Conservation (phyloP, 2,329 filamentous ascomycete genomes). For the Paecilomyces dactylethromorphus region DNA sequence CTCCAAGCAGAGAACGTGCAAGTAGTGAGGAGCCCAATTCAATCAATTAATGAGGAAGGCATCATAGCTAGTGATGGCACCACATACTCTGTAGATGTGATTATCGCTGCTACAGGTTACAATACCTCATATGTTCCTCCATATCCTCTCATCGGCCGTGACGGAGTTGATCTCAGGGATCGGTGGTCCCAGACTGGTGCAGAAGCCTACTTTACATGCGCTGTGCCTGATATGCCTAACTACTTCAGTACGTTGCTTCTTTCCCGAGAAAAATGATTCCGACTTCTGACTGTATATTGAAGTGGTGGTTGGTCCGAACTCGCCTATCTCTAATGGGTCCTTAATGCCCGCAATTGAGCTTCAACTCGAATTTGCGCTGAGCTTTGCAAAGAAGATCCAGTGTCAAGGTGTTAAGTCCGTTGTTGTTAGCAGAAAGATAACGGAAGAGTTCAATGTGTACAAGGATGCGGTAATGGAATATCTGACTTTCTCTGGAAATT, state of each 20-base stretch:
- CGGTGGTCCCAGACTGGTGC: slow-evolving; percentile 7
- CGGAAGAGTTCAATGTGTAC: slow-evolving; percentile 11
- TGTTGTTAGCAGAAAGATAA: not conserved
- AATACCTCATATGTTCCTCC: slow-evolving; percentile 3
- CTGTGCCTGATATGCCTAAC: slow-evolving; percentile 9
- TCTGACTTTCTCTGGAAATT: slow-evolving; percentile 9
- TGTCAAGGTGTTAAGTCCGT: slow-evolving; percentile 9
- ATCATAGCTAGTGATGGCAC: not conserved
- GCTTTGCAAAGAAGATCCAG: slow-evolving; percentile 11
- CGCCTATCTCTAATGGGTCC: slow-evolving; percentile 10
- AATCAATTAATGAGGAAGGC: not conserved
- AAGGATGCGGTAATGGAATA: slow-evolving; percentile 7
- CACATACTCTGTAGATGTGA: not conserved
- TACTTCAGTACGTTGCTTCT: slow-evolving; percentile 10
- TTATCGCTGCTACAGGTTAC: not conserved
- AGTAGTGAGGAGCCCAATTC: not conserved
- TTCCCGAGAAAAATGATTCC: too few relatives aligned
- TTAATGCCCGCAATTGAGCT: slow-evolving; percentile 6
- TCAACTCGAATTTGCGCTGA: slow-evolving; percentile 9
- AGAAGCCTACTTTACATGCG: slow-evolving; percentile 9
- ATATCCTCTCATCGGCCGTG: slow-evolving; percentile 5
- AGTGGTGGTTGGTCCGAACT: slow-evolving; percentile 9
- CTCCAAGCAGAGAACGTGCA: not conserved
- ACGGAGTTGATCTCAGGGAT: slow-evolving; percentile 5
- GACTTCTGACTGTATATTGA: too few relatives aligned